These are phyloP conservation scores for Colletotrichum sp. DNA, from an alignment of 2,329 filamentous ascomycete species.

Conservation along the genomic window DNA sequence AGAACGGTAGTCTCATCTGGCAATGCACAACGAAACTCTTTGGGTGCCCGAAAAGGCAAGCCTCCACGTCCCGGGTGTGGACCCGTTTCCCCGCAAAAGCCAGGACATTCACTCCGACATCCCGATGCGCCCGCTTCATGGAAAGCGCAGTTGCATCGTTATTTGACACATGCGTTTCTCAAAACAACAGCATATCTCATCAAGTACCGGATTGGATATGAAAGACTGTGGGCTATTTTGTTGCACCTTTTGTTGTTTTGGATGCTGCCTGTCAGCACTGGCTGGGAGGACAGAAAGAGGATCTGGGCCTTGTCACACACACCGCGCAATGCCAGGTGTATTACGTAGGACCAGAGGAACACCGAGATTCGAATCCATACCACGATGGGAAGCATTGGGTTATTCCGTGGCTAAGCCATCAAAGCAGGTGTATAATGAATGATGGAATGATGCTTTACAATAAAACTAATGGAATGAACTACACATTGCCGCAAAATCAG, in stretches of 20 bases:
- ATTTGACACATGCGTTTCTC: neutral
- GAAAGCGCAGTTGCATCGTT: neutral
- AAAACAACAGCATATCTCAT: neutral
- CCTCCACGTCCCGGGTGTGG: neutral
- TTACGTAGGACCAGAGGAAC: neutral
- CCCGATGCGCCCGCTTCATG: neutral
- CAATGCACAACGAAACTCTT: neutral
- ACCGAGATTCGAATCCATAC: neutral
- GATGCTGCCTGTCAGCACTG: neutral
- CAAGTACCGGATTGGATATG: neutral
- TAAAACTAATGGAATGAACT: neutral
- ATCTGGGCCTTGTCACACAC: neutral
- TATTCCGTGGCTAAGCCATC: neutral
- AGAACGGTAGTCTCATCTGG: neutral
- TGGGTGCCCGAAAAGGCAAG: neutral
- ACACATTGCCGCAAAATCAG: neutral
- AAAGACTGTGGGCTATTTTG: neutral
- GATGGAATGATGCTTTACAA: neutral
- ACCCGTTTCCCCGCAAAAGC: neutral
- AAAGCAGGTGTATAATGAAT: neutral
- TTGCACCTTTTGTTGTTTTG: neutral
- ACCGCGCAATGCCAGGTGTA: neutral
- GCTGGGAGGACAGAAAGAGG: neutral
- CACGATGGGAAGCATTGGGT: neutral
- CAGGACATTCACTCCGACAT: neutral